These are phyloP conservation scores for Lithospermum erythrorhizon DNA, from an alignment of 257 asterid species.

Conservation along the genomic window DNA sequence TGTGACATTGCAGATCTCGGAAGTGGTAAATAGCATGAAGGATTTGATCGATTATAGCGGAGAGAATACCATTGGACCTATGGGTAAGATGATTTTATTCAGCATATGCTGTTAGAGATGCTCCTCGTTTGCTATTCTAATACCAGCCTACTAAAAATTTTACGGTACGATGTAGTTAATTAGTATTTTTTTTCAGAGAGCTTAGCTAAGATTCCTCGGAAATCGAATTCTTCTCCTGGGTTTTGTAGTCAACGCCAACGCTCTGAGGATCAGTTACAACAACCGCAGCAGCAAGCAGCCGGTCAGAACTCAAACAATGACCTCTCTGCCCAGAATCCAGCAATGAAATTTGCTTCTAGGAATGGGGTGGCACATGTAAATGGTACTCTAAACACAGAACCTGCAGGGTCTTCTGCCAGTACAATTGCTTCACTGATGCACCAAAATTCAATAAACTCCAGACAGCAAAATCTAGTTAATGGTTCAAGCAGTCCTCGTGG, in stretches of 20 bases:
- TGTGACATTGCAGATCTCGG: constrained; percentile 54
- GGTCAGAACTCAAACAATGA: constrained; percentile 46
- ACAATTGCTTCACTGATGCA: constrained; percentile 34
- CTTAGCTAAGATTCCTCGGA: constrained; percentile 66
- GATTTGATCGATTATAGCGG: constrained; percentile 79
- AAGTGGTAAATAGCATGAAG: constrained; percentile 90
- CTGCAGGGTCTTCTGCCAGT: constrained; percentile 28
- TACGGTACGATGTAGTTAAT: neutral
- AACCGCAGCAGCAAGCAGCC: constrained; percentile 26
- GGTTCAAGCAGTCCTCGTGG: constrained; percentile 16
- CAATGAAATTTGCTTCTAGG: constrained; percentile 30
- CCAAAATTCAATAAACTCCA: constrained; percentile 52
- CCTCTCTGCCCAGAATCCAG: constrained; percentile 26
- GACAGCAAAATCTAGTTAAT: constrained; percentile 32
- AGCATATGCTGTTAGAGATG: neutral
- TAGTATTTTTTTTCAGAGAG: constrained; percentile 44
- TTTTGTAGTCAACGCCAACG: constrained; percentile 44
- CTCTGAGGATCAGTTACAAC: constrained; percentile 26
- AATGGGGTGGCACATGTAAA: constrained; percentile 29
- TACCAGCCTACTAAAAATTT: neutral
- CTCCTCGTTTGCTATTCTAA: neutral
- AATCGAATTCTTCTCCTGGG: constrained; percentile 35
- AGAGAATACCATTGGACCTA: constrained; percentile 63
- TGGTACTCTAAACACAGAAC: constrained; percentile 20
- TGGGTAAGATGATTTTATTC: constrained; percentile 48